These are phyloP conservation scores for Pochonia chlamydosporia DNA, from an alignment of 2,329 filamentous ascomycete genomes.

Conservation along the genomic window DNA sequence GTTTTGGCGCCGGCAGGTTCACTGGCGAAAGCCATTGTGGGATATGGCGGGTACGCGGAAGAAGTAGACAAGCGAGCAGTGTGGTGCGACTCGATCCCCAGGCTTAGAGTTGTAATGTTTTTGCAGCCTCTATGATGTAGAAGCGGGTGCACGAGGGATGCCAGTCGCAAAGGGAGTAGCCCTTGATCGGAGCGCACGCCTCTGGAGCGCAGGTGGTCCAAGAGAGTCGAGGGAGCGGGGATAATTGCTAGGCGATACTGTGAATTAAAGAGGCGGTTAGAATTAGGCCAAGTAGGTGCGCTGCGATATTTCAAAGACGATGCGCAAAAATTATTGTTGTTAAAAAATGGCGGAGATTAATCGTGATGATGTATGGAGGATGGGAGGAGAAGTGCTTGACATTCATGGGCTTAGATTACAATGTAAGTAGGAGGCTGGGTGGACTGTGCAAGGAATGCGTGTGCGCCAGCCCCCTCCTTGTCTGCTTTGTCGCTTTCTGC, in stretches of 20 bases:
- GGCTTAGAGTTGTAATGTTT: neutral
- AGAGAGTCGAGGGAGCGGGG: too few relatives aligned
- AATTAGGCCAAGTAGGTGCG: slow-evolving; percentile 3
- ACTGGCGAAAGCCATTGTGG: slow-evolving; percentile 21
- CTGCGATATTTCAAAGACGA: neutral
- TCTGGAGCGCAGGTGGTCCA: too few relatives aligned
- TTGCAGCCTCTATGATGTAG: slow-evolving; percentile 10
- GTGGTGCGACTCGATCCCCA: neutral
- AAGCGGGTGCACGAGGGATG: slow-evolving; percentile 9
- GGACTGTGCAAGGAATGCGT: slow-evolving; percentile 12
- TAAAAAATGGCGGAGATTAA: slow-evolving; percentile 2
- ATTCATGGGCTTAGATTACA: slow-evolving; percentile 13
- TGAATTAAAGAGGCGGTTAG: neutral
- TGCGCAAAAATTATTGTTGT: slow-evolving; percentile 1
- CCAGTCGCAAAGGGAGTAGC: slow-evolving; percentile 5
- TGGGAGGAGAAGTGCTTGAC: slow-evolving; percentile 14
- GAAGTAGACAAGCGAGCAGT: slow-evolving; percentile 8
- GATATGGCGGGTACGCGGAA: neutral
- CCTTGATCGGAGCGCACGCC: too few relatives aligned
- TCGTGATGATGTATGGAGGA: slow-evolving; percentile 8
- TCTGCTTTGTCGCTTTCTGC: slow-evolving; percentile 3
- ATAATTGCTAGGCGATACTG: slow-evolving; percentile 4
- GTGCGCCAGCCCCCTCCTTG: slow-evolving; percentile 16
- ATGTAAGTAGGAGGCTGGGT: slow-evolving; percentile 15
- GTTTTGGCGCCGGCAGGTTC: slow-evolving; percentile 29